phyloP scores from a whole-genome alignment of 23 red algal species.

The Gracilaria vermiculophylla region DNA sequence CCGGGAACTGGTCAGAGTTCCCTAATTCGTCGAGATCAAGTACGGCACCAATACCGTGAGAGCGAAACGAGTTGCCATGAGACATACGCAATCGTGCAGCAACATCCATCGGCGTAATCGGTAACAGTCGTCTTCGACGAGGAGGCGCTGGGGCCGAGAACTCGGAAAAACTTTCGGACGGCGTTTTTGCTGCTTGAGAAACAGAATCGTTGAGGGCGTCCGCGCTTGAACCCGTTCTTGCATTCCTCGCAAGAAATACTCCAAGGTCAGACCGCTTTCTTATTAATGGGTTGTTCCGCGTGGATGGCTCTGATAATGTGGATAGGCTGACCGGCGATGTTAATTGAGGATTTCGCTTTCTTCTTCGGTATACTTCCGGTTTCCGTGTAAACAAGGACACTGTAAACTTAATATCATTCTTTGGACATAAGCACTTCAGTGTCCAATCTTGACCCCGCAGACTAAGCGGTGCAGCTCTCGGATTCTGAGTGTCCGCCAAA shows the following conservation, averaged over 20 bases:
- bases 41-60: not conserved
- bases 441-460: conserved; percentile 72
- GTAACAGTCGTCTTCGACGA: conserved; percentile 5
- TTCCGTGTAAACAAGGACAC: conserved; percentile 69
- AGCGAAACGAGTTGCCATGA: not conserved
- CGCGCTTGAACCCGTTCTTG: not conserved
- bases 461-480: conserved; percentile 41
- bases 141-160: not conserved
- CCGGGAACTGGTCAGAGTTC: not conserved
- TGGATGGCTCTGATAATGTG: not conserved
- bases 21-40: not conserved
- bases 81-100: conserved; percentile 26
- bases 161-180: conserved; percentile 14
- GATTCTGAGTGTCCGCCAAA: conserved; percentile 72
- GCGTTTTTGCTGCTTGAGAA: not conserved
- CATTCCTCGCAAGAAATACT: not conserved
- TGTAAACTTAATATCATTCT: conserved; percentile 89
- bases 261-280: conserved; percentile 9
- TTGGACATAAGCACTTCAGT: conserved; percentile 76
- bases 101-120: conserved; percentile 43
- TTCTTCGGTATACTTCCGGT: conserved; percentile 15
- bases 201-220: not conserved
- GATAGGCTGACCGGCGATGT: conserved; percentile 10
- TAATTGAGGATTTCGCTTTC: not conserved
- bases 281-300: not conserved